A percentile compares a stretch with the other conserved stretches of the same genome.
Conservation (phyloP, 1,284 basidiomycete genomes). For the Rugosomyces carneus region DNA sequence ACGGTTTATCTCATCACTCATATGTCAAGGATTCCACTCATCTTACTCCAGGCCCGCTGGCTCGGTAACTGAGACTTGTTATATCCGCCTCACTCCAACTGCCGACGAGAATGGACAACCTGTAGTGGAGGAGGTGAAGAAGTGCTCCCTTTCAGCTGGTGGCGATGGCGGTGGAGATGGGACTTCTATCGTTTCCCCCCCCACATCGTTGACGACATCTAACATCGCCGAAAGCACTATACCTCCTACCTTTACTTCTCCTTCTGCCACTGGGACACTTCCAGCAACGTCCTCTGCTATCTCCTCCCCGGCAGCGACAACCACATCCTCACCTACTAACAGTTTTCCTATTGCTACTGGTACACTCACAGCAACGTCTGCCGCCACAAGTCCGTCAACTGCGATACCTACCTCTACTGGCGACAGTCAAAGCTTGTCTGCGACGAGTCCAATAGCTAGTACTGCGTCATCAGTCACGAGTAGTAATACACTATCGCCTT, state of each 20-base stretch:
- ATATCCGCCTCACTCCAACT: slow-evolving; percentile 53
- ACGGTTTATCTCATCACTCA: slow-evolving; percentile 14
- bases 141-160: slow-evolving; percentile 42
- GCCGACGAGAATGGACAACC: slow-evolving; percentile 42
- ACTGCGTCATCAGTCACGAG: neutral
- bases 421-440: slow-evolving; percentile 7
- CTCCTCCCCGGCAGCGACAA: neutral
- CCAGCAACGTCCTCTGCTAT: neutral
- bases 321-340: slow-evolving; percentile 7
- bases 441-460: slow-evolving; percentile 6
- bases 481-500: slow-evolving; percentile 13
- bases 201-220: slow-evolving; percentile 3
- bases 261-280: slow-evolving; percentile 1
- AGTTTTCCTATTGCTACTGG: neutral
- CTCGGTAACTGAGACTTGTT: slow-evolving; percentile 56
- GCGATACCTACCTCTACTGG: slow-evolving; percentile 7
- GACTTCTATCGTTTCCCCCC: slow-evolving; percentile 4
- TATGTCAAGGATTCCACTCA: slow-evolving; percentile 8
- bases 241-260: slow-evolving; percentile 1
- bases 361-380: slow-evolving; percentile 3
- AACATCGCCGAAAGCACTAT: slow-evolving; percentile 11
- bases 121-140: slow-evolving; percentile 51
- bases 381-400: slow-evolving; percentile 12
- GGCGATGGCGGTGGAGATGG: slow-evolving; percentile 2
- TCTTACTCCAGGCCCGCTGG: slow-evolving; percentile 33